Conservation (phyloP, 2,329 filamentous ascomycete species). For the Microascus cirrosus region DNA sequence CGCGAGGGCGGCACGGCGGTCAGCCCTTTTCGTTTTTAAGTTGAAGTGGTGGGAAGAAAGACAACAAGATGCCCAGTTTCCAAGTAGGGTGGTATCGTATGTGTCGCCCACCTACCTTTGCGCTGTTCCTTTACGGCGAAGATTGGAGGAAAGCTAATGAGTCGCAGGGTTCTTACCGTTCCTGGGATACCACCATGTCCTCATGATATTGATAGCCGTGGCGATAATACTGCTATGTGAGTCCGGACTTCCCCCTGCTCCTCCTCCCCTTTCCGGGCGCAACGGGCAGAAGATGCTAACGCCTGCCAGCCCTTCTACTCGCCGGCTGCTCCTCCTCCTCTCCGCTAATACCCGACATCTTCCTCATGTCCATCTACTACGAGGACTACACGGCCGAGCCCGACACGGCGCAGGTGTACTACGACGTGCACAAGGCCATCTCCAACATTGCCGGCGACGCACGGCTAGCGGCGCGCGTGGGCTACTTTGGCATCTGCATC, state of each 20-base stretch:
- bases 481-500: conserved; percentile 96
- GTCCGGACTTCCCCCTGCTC: conserved; percentile 22
- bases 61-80: conserved; percentile 20
- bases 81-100: conserved; percentile 38
- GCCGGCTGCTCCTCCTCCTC: conserved; percentile 96
- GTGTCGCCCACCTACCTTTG: conserved; percentile 13
- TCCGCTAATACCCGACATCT: conserved; percentile 88
- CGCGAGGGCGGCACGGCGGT: neutral
- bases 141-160: conserved; percentile 14
- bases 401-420: conserved; percentile 80
- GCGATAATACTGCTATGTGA: conserved; percentile 90
- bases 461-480: conserved; percentile 78
- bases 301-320: conserved; percentile 63
- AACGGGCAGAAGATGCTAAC: neutral
- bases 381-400: conserved; percentile 73
- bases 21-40: neutral
- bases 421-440: conserved; percentile 75
- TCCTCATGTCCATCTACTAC: conserved; percentile 97
- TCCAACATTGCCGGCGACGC: conserved; percentile 81
- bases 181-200: conserved; percentile 68
- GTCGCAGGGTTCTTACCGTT: conserved; percentile 49
- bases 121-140: conserved; percentile 1
- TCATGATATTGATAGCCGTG: conserved; percentile 94
- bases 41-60: neutral
- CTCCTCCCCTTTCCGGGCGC: neutral